A percentile compares a stretch with the other conserved stretches of the same genome.
These are phyloP conservation scores for Tricladium varicosporioides DNA, from an alignment of 2,329 filamentous ascomycete species.

Conservation along the genomic window DNA sequence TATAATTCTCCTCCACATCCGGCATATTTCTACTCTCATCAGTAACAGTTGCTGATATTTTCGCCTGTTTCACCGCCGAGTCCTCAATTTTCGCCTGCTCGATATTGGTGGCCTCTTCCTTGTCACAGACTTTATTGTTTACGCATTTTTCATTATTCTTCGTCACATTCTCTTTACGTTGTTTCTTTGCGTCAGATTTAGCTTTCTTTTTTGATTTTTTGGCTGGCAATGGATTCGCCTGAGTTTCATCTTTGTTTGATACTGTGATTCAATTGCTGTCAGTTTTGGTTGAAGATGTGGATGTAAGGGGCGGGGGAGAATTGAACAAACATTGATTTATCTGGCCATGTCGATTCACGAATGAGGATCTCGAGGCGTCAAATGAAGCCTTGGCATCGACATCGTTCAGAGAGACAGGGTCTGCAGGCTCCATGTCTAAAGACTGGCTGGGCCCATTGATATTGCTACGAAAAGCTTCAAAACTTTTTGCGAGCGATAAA, in stretches of 20 bases:
- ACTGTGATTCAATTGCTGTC: background rate
- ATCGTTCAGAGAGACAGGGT: constrained; percentile 16
- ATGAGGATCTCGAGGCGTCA: background rate
- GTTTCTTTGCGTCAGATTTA: constrained; percentile 29
- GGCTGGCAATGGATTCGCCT: constrained; percentile 14
- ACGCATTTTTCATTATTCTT: constrained; percentile 35
- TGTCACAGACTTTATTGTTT: constrained; percentile 36
- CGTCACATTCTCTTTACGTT: constrained; percentile 30
- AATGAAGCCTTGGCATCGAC: background rate
- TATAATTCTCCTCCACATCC: constrained; percentile 33
- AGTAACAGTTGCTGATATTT: constrained; percentile 29
- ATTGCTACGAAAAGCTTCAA: background rate
- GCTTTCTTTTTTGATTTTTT: constrained; percentile 30
- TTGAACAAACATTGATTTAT: constrained; percentile 10
- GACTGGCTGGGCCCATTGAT: background rate
- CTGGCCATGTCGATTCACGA: background rate
- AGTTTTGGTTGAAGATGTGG: background rate
- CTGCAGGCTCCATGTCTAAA: constrained; percentile 6
- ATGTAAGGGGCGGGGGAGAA: background rate
- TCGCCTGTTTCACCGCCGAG: constrained; percentile 17
- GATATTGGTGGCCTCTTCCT: constrained; percentile 1
- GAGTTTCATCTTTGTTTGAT: constrained; percentile 22
- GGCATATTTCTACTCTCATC: constrained; percentile 27
- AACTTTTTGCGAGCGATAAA: constrained; percentile 2
- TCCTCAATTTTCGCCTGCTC: constrained; percentile 3